These are phyloP conservation scores for Backusella liffmaniae DNA, from an alignment of 192 early-diverging fungal species.

Conservation along the genomic window DNA sequence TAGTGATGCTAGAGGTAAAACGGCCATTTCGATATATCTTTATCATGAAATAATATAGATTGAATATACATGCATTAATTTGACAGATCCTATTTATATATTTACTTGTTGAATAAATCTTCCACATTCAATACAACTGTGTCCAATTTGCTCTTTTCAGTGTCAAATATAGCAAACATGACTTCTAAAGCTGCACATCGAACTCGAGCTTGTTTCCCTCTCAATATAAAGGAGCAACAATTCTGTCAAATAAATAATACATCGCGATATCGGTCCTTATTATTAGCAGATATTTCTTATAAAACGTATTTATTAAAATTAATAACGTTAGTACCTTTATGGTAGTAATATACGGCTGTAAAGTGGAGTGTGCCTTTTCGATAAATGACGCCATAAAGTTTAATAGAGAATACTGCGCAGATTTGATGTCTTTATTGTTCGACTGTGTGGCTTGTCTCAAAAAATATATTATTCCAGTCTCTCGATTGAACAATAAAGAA, in stretches of 20 bases:
- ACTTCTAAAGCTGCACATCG: constrained; percentile 16
- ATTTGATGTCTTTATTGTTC: constrained; percentile 6
- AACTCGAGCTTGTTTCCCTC: neutral
- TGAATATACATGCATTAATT: neutral
- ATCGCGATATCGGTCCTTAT: constrained; percentile 9
- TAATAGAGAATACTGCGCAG: constrained; percentile 40
- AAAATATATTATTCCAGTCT: constrained; percentile 46
- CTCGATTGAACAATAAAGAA: constrained; percentile 41
- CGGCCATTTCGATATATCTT: constrained; percentile 3
- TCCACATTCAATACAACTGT: constrained; percentile 13
- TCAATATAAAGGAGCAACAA: neutral
- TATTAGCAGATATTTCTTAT: neutral
- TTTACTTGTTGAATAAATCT: constrained; percentile 11
- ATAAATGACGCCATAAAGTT: constrained; percentile 47
- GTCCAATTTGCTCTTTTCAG: constrained; percentile 23
- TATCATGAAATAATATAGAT: neutral
- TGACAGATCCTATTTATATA: neutral
- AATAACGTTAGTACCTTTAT: constrained; percentile 43
- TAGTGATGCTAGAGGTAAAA: neutral
- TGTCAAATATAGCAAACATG: constrained; percentile 6
- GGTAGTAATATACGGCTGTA: constrained; percentile 35
- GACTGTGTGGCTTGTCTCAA: constrained; percentile 33
- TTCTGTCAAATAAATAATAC: neutral
- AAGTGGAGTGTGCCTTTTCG: constrained; percentile 25
- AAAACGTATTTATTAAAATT: constrained; percentile 21